Base-by-base conservation (phyloP, 345 rosid genomes). In the Turritis glabra region DNA sequence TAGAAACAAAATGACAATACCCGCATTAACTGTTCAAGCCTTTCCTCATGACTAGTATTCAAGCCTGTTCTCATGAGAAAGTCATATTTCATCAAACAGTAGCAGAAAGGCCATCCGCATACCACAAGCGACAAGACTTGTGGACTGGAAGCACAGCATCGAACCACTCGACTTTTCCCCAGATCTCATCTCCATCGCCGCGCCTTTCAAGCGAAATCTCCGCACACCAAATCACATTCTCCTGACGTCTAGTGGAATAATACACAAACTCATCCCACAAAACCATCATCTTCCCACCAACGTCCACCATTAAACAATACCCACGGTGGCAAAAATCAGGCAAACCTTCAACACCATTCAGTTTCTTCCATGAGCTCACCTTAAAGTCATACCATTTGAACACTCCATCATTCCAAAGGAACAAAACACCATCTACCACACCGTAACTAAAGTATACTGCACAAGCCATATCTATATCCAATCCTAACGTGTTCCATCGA, bases 231-330 rank as follows among this genome's bases (percentile, higher is more conserved):
- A 61, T 9, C 50, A 23, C 66, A 3, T 23, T 38, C 5, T 22
- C 33, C 21, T 1, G 0, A 61, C 5, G n/a, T 11, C 27, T 5
- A 4, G 0, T 2, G 0, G 26, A 19, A 48, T 48, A 1, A 48
- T 10, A 19, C 26, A 19, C 7, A 21, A 2, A 23, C n/a, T 8
- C 48, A 22, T 64, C 48, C 72, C 61, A 67, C 72, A 67, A 67
- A 4, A 52, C 26, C 21, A 11, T 48, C 72, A 68, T 38, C 37
- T 54, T 68, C 1, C 72, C 63, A 68, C 52, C 72, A 53, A 54
- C 12, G 14, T 68, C 63, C 51, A 53, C 63, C 13, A 68, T 54
- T 38, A 54, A 26, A 68, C 10, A 38, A 25, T n/a, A n/a, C n/a
- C n/a, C n/a, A n/a, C n/a, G n/a, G n/a, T 23, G 2, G 1, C 18